Conservation (phyloP, 306 rosid species). For the Urtica urens region DNA sequence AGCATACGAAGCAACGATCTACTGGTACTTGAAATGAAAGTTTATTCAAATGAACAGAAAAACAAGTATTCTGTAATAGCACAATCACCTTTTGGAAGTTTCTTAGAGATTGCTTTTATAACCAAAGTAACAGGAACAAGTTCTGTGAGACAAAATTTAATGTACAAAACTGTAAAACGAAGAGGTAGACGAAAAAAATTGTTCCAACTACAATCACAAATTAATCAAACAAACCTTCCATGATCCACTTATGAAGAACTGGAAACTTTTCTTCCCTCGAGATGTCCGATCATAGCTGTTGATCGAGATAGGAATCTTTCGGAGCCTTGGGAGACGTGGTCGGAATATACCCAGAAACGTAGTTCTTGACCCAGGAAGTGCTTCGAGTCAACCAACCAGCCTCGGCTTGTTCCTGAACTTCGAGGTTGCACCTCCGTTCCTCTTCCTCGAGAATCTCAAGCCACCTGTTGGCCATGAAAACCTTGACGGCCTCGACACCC, state of each 20-base stretch:
- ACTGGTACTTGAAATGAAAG: too few relatives aligned
- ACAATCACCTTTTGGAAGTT: not conserved
- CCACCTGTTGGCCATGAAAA: slow-evolving; percentile 77
- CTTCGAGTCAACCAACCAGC: slow-evolving; percentile 77
- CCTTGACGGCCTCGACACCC: slow-evolving; percentile 64
- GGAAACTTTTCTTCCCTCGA: not conserved
- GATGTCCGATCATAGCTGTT: slow-evolving; percentile 46
- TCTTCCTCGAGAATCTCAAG: slow-evolving; percentile 61
- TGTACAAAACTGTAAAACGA: not conserved
- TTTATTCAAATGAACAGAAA: too few relatives aligned
- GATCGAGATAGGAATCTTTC: slow-evolving; percentile 59
- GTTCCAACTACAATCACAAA: slow-evolving; percentile 9
- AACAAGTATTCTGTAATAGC: not conserved
- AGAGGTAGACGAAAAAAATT: not conserved
- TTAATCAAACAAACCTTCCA: not conserved
- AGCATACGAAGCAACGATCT: too few relatives aligned
- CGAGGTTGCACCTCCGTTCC: slow-evolving; percentile 49
- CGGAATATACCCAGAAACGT: slow-evolving; percentile 43
- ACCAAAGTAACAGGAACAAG: not conserved
- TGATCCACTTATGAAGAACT: slow-evolving; percentile 1
- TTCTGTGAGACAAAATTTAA: slow-evolving; percentile 1
- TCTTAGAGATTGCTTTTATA: not conserved
- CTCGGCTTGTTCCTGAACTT: slow-evolving; percentile 36
- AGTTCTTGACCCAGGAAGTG: slow-evolving; percentile 69
- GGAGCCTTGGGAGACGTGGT: slow-evolving; percentile 51